These are phyloP conservation scores for Ustilago trichophora DNA, from an alignment of 1,284 basidiomycete species.

Conservation along the genomic window DNA sequence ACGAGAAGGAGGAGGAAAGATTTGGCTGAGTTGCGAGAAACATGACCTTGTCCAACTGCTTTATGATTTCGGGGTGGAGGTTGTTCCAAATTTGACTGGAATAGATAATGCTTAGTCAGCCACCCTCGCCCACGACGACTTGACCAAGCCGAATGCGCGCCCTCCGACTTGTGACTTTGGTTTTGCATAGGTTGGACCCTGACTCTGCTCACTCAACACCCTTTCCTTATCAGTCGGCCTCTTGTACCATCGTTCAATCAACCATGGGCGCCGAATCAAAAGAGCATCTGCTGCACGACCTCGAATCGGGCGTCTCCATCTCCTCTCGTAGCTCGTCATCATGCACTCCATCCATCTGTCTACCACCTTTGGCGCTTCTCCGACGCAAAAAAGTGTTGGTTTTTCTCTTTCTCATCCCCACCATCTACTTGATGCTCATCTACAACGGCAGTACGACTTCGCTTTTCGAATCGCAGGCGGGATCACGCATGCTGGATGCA, in stretches of 20 bases:
- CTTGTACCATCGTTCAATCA: background rate
- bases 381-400: conserved; percentile 32
- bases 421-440: conserved; percentile 18
- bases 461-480: conserved; percentile 9
- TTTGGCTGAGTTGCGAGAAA: too few relatives aligned
- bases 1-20: too few relatives aligned
- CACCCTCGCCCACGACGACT: too few relatives aligned
- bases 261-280: conserved; percentile 19
- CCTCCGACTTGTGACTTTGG: too few relatives aligned
- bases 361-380: conserved; percentile 31
- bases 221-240: too few relatives aligned
- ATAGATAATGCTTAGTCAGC: conserved; percentile 12
- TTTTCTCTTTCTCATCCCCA: conserved; percentile 13
- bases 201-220: too few relatives aligned
- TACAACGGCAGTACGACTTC: conserved; percentile 21
- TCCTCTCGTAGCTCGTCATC: conserved; percentile 8
- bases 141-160: too few relatives aligned
- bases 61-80: conserved; percentile 21
- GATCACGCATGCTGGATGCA: conserved; percentile 18
- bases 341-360: conserved; percentile 8
- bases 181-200: too few relatives aligned
- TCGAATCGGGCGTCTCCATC: conserved; percentile 18
- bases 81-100: too few relatives aligned
- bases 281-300: conserved; percentile 16
- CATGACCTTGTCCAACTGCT: too few relatives aligned